These are phyloP conservation scores for Linnemannia hyalina DNA, from an alignment of 192 early-diverging fungal species.

Conservation along the genomic window DNA sequence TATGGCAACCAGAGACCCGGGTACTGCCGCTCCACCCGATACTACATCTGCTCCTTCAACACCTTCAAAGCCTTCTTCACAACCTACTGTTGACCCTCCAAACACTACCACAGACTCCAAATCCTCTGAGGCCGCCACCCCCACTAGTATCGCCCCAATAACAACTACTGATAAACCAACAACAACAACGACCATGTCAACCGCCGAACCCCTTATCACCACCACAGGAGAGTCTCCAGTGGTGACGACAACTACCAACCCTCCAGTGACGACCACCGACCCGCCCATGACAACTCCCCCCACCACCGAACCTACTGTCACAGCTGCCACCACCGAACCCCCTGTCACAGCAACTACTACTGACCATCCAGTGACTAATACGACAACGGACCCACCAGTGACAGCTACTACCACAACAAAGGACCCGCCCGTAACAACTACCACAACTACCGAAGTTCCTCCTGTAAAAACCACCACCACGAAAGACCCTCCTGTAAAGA, in stretches of 20 bases:
- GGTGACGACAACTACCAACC: background rate
- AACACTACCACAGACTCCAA: background rate
- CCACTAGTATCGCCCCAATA: background rate
- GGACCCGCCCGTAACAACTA: background rate
- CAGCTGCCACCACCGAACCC: background rate
- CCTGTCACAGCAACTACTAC: background rate
- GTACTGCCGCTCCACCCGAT: background rate
- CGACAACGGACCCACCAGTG: background rate
- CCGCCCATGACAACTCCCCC: background rate
- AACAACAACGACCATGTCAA: background rate
- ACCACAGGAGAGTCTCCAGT: background rate
- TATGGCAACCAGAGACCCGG: background rate
- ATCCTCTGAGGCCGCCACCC: background rate
- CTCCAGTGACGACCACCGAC: constrained; percentile 3
- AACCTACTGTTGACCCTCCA: background rate
- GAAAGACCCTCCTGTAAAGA: background rate
- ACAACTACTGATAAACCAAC: background rate
- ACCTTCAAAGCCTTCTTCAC: background rate
- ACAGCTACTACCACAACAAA: background rate
- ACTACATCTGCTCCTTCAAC: background rate
- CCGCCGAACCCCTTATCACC: background rate
- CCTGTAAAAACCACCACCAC: background rate
- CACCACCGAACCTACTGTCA: too few species aligned
- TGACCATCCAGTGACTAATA: background rate
- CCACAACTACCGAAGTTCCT: constrained; percentile 3